These are phyloP conservation scores for Mucor sp. DNA, from an alignment of 371 early-diverging fungal genomes.

Conservation along the genomic window DNA sequence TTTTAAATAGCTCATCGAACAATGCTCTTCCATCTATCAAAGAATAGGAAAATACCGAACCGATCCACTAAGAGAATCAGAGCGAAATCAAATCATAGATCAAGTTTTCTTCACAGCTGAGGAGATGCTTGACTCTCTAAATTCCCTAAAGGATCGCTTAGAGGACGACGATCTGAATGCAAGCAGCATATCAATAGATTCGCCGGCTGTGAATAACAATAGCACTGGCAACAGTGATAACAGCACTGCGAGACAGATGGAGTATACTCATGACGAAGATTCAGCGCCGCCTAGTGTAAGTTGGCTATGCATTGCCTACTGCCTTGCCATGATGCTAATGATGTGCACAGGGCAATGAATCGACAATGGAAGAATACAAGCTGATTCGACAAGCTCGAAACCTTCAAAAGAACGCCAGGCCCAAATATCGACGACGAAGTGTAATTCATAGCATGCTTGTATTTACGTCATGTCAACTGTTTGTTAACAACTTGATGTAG, in stretches of 20 bases:
- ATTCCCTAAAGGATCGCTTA: background rate
- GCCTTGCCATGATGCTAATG: background rate
- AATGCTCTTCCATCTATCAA: constrained; percentile 17
- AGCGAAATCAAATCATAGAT: constrained; percentile 23
- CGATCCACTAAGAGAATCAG: constrained; percentile 23
- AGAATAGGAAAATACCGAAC: constrained; percentile 22
- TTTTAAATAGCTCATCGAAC: constrained; percentile 16
- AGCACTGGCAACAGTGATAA: too few species aligned
- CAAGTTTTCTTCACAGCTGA: constrained; percentile 18
- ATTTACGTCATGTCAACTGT: background rate
- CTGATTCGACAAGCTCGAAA: constrained; percentile 43
- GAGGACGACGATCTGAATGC: background rate
- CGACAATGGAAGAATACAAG: constrained; percentile 25
- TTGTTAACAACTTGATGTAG: constrained; percentile 13
- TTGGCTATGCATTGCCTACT: background rate
- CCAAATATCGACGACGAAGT: constrained; percentile 39
- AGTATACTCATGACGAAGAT: background rate
- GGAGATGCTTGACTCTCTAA: constrained; percentile 5
- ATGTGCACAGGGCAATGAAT: background rate
- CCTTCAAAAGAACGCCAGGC: constrained; percentile 26
- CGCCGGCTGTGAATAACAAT: background rate
- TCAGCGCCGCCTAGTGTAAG: background rate
- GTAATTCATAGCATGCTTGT: constrained; percentile 4
- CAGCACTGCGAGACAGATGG: background rate
- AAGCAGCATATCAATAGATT: background rate